A percentile compares a stretch with the other conserved stretches of the same genome.
phyloP scores from a whole-genome alignment of 495 filamentous ascomycete species.

The Penicillium flavigenum region DNA sequence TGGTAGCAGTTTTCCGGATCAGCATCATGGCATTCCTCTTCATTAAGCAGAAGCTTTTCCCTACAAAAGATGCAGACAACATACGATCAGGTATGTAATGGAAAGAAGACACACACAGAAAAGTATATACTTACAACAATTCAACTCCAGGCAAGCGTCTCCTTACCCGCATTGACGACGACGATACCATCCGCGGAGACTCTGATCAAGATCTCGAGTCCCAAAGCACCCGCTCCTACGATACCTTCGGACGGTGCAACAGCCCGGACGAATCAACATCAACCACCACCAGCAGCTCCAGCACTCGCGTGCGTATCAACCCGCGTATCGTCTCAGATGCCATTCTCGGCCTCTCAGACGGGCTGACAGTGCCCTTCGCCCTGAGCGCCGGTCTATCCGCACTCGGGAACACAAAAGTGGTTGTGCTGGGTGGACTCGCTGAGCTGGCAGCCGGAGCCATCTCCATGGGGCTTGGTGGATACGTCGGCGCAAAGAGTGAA shows the following conservation, averaged over 20 bases:
- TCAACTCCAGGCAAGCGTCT: constrained; percentile 36
- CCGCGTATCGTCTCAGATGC: constrained; percentile 57
- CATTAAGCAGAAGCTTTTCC: constrained; percentile 45
- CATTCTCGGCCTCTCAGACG: constrained; percentile 59
- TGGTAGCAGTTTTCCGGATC: not conserved
- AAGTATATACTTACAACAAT: constrained; percentile 9
- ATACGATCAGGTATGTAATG: constrained; percentile 23
- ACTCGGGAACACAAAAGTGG: constrained; percentile 52
- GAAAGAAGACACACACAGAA: not conserved
- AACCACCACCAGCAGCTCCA: constrained; percentile 23
- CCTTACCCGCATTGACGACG: constrained; percentile 32
- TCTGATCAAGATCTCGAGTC: constrained; percentile 40
- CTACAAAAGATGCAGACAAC: constrained; percentile 21
- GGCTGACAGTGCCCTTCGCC: constrained; percentile 58
- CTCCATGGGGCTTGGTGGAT: constrained; percentile 57
- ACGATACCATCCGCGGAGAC: constrained; percentile 31
- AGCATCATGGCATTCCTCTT: constrained; percentile 43
- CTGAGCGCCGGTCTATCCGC: constrained; percentile 55
- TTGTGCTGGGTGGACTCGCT: constrained; percentile 55
- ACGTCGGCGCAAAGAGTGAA: constrained; percentile 70
- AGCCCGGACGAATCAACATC: constrained; percentile 31
- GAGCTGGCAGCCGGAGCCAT: constrained; percentile 57
- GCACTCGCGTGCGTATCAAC: constrained; percentile 43
- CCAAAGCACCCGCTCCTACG: constrained; percentile 37
- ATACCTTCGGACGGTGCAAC: constrained; percentile 37